These are phyloP conservation scores for Anthracocystis panici-leucophaei DNA, from an alignment of 1,284 basidiomycete genomes.

Conservation along the genomic window DNA sequence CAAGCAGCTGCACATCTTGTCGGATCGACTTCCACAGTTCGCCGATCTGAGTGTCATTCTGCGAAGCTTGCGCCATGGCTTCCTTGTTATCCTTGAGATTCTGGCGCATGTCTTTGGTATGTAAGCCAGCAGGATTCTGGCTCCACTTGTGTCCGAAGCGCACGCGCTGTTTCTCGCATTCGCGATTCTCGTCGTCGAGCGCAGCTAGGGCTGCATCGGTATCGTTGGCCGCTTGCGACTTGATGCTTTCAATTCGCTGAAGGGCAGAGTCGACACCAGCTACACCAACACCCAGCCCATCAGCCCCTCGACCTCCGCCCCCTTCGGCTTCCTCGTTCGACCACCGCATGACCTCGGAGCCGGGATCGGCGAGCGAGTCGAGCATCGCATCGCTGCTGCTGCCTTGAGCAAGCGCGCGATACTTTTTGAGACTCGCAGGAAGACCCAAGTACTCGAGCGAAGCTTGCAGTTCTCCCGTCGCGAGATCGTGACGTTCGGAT, in stretches of 20 bases:
- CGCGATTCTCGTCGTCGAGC: conserved; percentile 68
- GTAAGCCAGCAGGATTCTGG: conserved; percentile 79
- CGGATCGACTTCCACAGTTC: conserved; percentile 81
- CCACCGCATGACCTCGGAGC: conserved; percentile 78
- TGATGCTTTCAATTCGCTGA: conserved; percentile 44
- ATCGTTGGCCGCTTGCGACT: conserved; percentile 39
- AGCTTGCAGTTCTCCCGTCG: conserved; percentile 83
- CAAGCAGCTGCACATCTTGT: conserved; percentile 78
- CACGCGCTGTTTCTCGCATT: conserved; percentile 72
- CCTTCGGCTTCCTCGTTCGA: conserved; percentile 78
- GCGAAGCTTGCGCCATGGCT: conserved; percentile 81
- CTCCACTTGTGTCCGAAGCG: conserved; percentile 89
- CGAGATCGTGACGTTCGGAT: conserved; percentile 85
- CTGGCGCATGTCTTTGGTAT: conserved; percentile 78
- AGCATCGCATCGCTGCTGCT: conserved; percentile 69
- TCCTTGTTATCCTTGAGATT: conserved; percentile 83
- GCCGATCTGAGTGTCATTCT: conserved; percentile 82
- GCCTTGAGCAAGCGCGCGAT: conserved; percentile 81
- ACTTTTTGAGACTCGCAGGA: conserved; percentile 80
- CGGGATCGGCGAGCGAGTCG: conserved; percentile 73
- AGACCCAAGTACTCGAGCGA: conserved; percentile 86
- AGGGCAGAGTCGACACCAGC: conserved; percentile 55
- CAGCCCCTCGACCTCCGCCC: conserved; percentile 77
- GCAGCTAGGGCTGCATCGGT: conserved; percentile 48
- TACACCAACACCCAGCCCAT: conserved; percentile 72